These are phyloP conservation scores for Circinella umbellata DNA, from an alignment of 371 early-diverging fungal genomes.

Conservation along the genomic window DNA sequence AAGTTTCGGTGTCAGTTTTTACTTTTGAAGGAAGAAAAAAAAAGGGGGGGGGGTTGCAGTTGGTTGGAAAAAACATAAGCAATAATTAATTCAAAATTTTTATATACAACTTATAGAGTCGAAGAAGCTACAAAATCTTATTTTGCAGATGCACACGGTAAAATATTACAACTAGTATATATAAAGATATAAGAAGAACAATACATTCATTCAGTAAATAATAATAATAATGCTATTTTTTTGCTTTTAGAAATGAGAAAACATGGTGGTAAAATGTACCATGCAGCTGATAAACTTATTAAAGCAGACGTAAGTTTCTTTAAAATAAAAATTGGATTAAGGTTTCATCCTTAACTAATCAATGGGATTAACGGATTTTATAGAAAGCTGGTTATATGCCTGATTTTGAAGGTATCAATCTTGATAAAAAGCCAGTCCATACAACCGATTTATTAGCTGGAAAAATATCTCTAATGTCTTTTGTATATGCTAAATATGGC, in stretches of 20 bases:
- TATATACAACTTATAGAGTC: no score
- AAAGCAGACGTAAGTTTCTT: constrained; percentile 41
- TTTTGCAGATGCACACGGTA: constrained; percentile 72
- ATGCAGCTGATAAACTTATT: constrained; percentile 56
- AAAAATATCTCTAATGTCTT: constrained; percentile 67
- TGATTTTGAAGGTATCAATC: constrained; percentile 64
- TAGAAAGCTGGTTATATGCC: constrained; percentile 75
- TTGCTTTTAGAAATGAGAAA: constrained; percentile 55
- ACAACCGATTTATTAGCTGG: constrained; percentile 59
- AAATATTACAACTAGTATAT: neutral
- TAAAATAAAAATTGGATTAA: no score
- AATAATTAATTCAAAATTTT: no score
- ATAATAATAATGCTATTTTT: neutral
- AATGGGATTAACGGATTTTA: no score
- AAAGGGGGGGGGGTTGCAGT: no score
- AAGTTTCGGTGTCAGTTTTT: constrained; percentile 19
- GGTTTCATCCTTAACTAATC: no score
- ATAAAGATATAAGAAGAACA: neutral
- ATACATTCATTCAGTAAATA: neutral
- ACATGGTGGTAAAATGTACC: constrained; percentile 73
- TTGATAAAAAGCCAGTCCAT: constrained; percentile 58
- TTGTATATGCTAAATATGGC: constrained; percentile 75
- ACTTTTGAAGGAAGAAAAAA: neutral
- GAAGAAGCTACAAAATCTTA: constrained; percentile 69
- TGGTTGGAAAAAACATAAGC: no score